Evolutionary conservation across 805 yeast species (phyloP).

Genomic region (Hyphopichia homilentoma): DNA sequence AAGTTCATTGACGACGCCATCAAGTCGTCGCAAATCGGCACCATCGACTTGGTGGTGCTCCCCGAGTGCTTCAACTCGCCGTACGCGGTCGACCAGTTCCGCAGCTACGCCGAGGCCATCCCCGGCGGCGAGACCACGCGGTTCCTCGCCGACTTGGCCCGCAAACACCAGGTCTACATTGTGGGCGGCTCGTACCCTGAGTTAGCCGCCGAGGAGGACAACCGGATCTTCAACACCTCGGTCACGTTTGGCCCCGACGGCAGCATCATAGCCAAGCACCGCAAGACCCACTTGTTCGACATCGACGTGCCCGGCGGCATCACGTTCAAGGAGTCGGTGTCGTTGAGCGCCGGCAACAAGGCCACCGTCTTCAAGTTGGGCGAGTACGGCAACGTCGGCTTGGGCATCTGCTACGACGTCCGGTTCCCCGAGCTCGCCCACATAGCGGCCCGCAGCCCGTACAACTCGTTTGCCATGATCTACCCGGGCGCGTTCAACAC

Average conservation of each 20-base stretch:
- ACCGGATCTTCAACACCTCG: slow-evolving; percentile 66
- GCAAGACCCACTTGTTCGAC: slow-evolving; percentile 90
- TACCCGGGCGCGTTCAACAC: slow-evolving; percentile 86
- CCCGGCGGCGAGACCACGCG: slow-evolving; percentile 68
- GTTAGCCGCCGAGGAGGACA: slow-evolving; percentile 43
- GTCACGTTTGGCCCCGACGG: slow-evolving; percentile 73
- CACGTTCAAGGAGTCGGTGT: slow-evolving; percentile 75
- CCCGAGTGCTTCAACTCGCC: slow-evolving; percentile 98
- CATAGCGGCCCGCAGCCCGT: slow-evolving; percentile 55
- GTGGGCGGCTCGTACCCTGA: slow-evolving; percentile 96
- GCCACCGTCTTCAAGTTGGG: slow-evolving; percentile 66
- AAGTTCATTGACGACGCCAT: slow-evolving; percentile 62
- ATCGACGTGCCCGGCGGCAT: slow-evolving; percentile 90
- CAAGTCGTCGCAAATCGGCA: slow-evolving; percentile 25
- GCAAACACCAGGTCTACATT: slow-evolving; percentile 54
- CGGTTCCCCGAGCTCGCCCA: slow-evolving; percentile 73
- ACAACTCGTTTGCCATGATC: slow-evolving; percentile 68
- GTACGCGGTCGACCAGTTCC: slow-evolving; percentile 81
- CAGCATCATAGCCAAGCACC: slow-evolving; percentile 72
- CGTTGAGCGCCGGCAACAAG: slow-evolving; percentile 67
- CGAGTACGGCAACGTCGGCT: slow-evolving; percentile 60
- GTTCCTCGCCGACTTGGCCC: slow-evolving; percentile 65
- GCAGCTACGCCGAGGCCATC: slow-evolving; percentile 83
- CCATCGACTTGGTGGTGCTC: slow-evolving; percentile 68
- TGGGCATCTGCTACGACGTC: slow-evolving; percentile 73